Evolutionary conservation across 805 yeast genomes (phyloP).

Genomic region (Monosporozyma yasuniensis): DNA sequence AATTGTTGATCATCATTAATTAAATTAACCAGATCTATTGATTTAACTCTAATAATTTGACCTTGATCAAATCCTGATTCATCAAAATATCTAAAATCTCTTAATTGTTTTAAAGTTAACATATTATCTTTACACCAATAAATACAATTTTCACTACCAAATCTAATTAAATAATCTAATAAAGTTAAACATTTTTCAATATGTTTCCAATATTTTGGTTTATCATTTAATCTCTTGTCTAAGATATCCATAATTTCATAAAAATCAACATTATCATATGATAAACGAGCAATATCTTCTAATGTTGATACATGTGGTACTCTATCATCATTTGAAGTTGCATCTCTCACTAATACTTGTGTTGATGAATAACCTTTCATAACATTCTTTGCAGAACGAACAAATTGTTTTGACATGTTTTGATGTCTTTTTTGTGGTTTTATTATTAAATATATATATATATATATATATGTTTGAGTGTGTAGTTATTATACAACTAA

Average conservation of each 20-base stretch:
- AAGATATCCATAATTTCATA: slow-evolving; percentile 90
- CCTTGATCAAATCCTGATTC: slow-evolving; percentile 80
- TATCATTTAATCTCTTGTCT: slow-evolving; percentile 85
- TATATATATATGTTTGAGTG: too few relatives aligned
- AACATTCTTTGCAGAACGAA: slow-evolving; percentile 72
- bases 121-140: slow-evolving; percentile 86
- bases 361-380: slow-evolving; percentile 76
- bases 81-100: slow-evolving; percentile 81
- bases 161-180: slow-evolving; percentile 77
- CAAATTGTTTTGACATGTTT: slow-evolving; percentile 65
- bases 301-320: slow-evolving; percentile 77
- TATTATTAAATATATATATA: neutral
- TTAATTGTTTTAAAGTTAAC: slow-evolving; percentile 77
- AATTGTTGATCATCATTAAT: slow-evolving; percentile 77
- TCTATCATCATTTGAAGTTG: slow-evolving; percentile 79
- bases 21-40: slow-evolving; percentile 76
- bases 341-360: slow-evolving; percentile 83
- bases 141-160: slow-evolving; percentile 82
- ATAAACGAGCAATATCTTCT: slow-evolving; percentile 73
- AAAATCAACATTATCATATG: slow-evolving; percentile 65
- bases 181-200: slow-evolving; percentile 85
- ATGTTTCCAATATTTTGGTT: slow-evolving; percentile 96
- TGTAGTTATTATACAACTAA: too few relatives aligned
- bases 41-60: slow-evolving; percentile 76
- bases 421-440: neutral